Base-by-base conservation (phyloP, 805 yeast genomes). In the Candida hungchunana region DNA sequence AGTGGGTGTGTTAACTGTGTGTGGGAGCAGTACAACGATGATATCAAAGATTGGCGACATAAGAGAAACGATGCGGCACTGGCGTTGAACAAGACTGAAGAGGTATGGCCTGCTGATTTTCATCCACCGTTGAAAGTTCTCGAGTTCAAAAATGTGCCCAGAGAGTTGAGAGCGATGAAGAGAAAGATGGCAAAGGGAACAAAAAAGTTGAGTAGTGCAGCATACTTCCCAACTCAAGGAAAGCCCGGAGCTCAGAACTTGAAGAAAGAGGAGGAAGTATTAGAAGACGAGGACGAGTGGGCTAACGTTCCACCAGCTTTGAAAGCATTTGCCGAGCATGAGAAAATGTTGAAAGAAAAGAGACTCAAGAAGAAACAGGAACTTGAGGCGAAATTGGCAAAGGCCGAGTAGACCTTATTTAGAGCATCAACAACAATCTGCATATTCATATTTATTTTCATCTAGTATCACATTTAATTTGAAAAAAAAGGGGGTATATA, bases 1-100 rank as follows among this genome's bases (percentile, higher is more conserved):
- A 80, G 93, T 39, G 98, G 98, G 1, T 90, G 98, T 59, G 79
- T 86, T 20, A 88, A 90, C 60, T 90, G 98, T 59, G 97, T 90
- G 2, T 93, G 97, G 97, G 96, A 89, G 50, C 63, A 85, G 36
- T 90, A 77, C 56, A 80, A 82, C 46, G 97, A 90, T 35, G 97
- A 93, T 56, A 52, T 89, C 32, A 79, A 77, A 44, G 86, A 86
- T 22, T 93, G 96, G 96, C 76, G 78, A 50, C 55, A 44, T 2
- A 60, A 67, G 51, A 65, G 95, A 14, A 61, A 60, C 25, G 56
- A 67, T 37, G 96, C 96, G 0, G 82, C 71, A 40, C 36, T 71
- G 57, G 50, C 58, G 9, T 55, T 77, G n/a, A 60, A 62, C 14
- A 47, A 53, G 28, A 60, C 64, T 1, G 57, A 60, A 16, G 75